A percentile compares a stretch with the other conserved stretches of the same genome.
phyloP scores from a whole-genome alignment of 2,329 filamentous ascomycete species.

The Colletotrichum melonis region DNA sequence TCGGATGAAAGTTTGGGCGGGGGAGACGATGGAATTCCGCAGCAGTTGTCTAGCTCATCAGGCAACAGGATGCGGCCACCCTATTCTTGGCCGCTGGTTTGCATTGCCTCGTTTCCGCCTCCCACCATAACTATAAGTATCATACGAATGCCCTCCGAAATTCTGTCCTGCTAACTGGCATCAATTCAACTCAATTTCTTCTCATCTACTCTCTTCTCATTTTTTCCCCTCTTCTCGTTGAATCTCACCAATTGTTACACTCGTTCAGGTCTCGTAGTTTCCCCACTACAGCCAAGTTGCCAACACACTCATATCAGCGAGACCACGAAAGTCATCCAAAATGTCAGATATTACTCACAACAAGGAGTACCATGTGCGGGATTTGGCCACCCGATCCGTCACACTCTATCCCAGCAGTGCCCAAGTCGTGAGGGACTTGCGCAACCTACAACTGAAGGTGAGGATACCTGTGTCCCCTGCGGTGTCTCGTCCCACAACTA shows the following conservation, averaged over 20 bases:
- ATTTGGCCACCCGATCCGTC: conserved; percentile 70
- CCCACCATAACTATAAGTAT: not conserved
- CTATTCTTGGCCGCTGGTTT: too few species aligned
- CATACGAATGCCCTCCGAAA: not conserved
- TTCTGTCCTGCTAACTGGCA: not conserved
- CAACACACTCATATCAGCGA: not conserved
- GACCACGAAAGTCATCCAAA: not conserved
- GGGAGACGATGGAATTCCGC: not conserved
- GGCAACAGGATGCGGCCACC: not conserved
- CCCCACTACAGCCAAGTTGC: not conserved
- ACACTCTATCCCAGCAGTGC: conserved; percentile 72
- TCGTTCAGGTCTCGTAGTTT: not conserved
- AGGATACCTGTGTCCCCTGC: conserved; percentile 2
- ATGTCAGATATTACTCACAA: conserved; percentile 53
- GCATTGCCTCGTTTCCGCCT: not conserved
- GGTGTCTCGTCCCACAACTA: conserved; percentile 62
- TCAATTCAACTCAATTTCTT: not conserved
- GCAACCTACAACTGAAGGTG: conserved; percentile 61
- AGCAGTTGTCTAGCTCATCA: not conserved
- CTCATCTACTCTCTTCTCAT: not conserved
- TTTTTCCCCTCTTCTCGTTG: too few species aligned
- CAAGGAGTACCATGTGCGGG: conserved; percentile 65
- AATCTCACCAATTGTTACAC: not conserved
- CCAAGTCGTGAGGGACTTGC: conserved; percentile 70
- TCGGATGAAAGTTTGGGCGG: not conserved